Conservation (phyloP, 192 early-diverging fungal species). For the Backusella liffmaniae region DNA sequence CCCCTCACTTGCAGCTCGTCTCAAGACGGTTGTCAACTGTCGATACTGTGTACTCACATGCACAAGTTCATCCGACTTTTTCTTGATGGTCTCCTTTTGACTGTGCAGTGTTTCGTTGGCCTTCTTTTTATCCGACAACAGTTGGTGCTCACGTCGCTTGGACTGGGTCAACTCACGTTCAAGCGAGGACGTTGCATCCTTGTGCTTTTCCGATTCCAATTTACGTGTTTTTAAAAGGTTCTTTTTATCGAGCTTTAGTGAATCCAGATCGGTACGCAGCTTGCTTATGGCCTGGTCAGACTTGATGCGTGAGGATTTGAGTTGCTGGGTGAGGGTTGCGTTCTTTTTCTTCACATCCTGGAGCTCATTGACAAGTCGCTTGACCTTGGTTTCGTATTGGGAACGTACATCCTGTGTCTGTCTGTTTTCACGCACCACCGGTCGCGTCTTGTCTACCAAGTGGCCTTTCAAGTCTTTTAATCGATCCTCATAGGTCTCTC, state of each 20-base stretch:
- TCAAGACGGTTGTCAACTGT: background rate
- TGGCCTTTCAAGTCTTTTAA: conserved; percentile 55
- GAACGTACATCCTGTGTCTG: conserved; percentile 37
- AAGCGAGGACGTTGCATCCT: conserved; percentile 46
- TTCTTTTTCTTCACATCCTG: conserved; percentile 49
- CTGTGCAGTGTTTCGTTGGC: conserved; percentile 34
- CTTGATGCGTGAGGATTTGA: conserved; percentile 38
- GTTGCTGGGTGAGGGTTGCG: conserved; percentile 38
- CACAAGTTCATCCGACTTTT: conserved; percentile 46
- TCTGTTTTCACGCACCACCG: background rate
- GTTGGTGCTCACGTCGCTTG: conserved; percentile 44
- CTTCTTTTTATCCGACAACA: conserved; percentile 44
- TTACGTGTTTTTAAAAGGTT: conserved; percentile 66
- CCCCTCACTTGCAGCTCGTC: conserved; percentile 10
- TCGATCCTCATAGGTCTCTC: conserved; percentile 63
- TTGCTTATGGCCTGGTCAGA: conserved; percentile 56
- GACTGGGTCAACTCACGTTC: conserved; percentile 55
- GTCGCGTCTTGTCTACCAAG: background rate
- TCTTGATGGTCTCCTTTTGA: conserved; percentile 54
- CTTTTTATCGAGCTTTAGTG: conserved; percentile 72
- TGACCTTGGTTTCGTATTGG: conserved; percentile 55
- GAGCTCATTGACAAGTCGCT: conserved; percentile 49
- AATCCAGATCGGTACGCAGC: conserved; percentile 59
- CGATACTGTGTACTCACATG: background rate
- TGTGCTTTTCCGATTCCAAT: conserved; percentile 51